Percentiles rank a stretch among this genome's conserved stretches.
Evolutionary conservation across 2,329 filamentous ascomycete genomes (phyloP).

Genomic region (Fusarium mangiferae): DNA sequence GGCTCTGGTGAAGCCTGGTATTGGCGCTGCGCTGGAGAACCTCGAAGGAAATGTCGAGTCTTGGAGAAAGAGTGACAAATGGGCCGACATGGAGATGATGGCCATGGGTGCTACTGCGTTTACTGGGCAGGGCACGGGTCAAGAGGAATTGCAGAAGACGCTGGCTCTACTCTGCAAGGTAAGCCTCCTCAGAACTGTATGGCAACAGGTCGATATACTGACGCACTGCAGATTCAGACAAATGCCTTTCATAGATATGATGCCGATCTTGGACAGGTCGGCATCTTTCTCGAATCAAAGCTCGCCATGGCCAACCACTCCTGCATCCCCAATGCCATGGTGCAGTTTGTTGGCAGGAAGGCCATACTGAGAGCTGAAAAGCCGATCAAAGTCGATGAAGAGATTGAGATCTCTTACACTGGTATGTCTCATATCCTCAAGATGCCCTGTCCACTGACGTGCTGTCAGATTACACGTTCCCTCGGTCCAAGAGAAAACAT

Average conservation of each 20-base stretch:
- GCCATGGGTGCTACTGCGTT: constrained; percentile 56
- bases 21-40: constrained; percentile 47
- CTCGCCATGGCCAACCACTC: constrained; percentile 72
- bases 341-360: constrained; percentile 64
- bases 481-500: constrained; percentile 54
- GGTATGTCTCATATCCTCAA: constrained; percentile 51
- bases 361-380: constrained; percentile 62
- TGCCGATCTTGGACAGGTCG: constrained; percentile 61
- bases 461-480: constrained; percentile 58
- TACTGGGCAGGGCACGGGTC: constrained; percentile 51
- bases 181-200: constrained; percentile 9
- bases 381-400: constrained; percentile 61
- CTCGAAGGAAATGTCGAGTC: constrained; percentile 60
- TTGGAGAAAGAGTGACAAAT: constrained; percentile 52
- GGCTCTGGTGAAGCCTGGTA: constrained; percentile 55
- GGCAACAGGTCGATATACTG: background rate
- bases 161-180: constrained; percentile 66
- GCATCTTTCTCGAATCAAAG: constrained; percentile 65
- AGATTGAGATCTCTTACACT: constrained; percentile 71
- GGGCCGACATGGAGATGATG: constrained; percentile 62
- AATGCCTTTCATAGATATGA: constrained; percentile 70
- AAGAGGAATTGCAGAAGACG: constrained; percentile 53
- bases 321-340: constrained; percentile 68
- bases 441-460: background rate
- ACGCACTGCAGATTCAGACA: constrained; percentile 61